phyloP scores from a whole-genome alignment of 306 rosid genomes.

The Chamaecrista fasciculata region DNA sequence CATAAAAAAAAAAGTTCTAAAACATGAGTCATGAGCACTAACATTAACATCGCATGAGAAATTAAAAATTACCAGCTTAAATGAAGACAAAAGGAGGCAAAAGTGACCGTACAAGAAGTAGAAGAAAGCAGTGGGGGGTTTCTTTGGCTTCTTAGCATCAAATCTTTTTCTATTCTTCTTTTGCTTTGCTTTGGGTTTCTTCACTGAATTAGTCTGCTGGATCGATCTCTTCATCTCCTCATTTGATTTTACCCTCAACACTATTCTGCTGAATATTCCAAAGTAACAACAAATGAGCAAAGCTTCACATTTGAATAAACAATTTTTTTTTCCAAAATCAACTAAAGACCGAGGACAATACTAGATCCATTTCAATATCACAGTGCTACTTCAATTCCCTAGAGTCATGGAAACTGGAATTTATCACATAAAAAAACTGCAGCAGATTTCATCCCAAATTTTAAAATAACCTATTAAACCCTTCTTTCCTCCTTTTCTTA shows the following conservation, averaged over 20 bases:
- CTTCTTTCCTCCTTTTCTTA: not conserved
- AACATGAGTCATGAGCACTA: not conserved
- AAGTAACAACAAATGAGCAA: conserved; percentile 5
- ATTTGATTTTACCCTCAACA: conserved; percentile 47
- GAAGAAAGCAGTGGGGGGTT: conserved; percentile 98
- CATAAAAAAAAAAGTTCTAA: conserved; percentile 17
- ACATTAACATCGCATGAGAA: conserved; percentile 25
- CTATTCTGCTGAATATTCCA: conserved; percentile 52
- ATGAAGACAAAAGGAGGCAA: not conserved
- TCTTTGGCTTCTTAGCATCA: conserved; percentile 87
- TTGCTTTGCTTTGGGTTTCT: conserved; percentile 53
- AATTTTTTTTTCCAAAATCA: not conserved
- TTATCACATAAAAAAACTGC: conserved; percentile 13
- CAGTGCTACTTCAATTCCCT: not conserved
- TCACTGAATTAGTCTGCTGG: conserved; percentile 32
- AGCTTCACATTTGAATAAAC: conserved; percentile 8
- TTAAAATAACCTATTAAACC: not conserved
- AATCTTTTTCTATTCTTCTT: conserved; percentile 55
- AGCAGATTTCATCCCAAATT: conserved; percentile 5
- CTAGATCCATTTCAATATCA: conserved; percentile 5
- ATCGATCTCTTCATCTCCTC: conserved; percentile 40
- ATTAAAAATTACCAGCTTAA: conserved; percentile 13
- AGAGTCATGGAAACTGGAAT: not conserved
- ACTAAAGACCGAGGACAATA: not conserved
- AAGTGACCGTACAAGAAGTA: conserved; percentile 65